Conservation (phyloP, 495 filamentous ascomycete species). For the Trypethelium eluteriae region DNA sequence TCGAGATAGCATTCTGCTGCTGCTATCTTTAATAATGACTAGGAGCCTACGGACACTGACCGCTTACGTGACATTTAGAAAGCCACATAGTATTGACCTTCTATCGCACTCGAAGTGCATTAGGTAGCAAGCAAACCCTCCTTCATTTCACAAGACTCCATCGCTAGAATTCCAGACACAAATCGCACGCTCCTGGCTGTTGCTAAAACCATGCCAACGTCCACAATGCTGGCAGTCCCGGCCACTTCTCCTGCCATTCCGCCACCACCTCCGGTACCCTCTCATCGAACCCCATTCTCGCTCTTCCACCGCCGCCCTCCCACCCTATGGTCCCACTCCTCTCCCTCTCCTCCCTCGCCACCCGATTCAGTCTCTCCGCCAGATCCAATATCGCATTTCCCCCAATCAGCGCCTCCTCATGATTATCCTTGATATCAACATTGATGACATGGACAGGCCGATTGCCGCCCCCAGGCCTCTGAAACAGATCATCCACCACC, state of each 20-base stretch:
- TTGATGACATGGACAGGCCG: slow-evolving; percentile 94
- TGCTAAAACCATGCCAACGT: slow-evolving; percentile 86
- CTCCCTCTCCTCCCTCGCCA: slow-evolving; percentile 69
- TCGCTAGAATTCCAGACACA: too few species aligned
- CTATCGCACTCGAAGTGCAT: neutral
- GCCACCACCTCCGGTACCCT: slow-evolving; percentile 85
- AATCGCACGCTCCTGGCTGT: neutral
- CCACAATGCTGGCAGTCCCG: slow-evolving; percentile 83
- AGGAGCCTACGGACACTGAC: too few species aligned
- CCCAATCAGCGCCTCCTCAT: slow-evolving; percentile 87
- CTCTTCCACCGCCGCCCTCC: slow-evolving; percentile 40
- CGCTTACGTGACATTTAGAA: too few species aligned
- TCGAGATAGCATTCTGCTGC: too few species aligned
- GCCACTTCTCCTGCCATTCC: slow-evolving; percentile 95
- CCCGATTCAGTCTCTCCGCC: slow-evolving; percentile 76
- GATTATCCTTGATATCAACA: slow-evolving; percentile 96
- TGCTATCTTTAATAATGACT: too few species aligned
- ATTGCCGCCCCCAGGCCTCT: slow-evolving; percentile 74
- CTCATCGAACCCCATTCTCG: slow-evolving; percentile 77
- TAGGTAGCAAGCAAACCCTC: neutral
- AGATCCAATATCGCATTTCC: slow-evolving; percentile 89
- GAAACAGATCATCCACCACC: slow-evolving; percentile 87
- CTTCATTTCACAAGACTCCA: neutral
- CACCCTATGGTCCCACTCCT: slow-evolving; percentile 1
- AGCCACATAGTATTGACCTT: too few species aligned